A percentile compares a stretch with the other conserved stretches of the same genome.
These are phyloP conservation scores for Triglochin maritima DNA, from an alignment of 106 monocot species.

Conservation along the genomic window DNA sequence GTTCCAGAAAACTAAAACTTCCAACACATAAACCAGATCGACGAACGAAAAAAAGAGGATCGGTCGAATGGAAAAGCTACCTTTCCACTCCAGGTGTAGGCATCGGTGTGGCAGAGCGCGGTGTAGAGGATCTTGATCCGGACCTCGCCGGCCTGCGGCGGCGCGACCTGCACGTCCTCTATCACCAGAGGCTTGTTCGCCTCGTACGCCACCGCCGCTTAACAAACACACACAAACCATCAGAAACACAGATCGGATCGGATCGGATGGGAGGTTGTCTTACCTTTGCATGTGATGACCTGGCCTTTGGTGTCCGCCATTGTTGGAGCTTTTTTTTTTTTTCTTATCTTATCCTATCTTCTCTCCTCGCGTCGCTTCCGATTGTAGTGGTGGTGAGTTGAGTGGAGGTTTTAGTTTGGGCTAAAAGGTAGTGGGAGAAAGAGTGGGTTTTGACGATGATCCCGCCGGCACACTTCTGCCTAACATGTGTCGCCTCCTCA, in stretches of 20 bases:
- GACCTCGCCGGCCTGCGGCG: slow-evolving; percentile 97
- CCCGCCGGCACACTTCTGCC: too few species aligned
- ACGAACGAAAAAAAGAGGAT: too few species aligned
- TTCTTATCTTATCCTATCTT: not conserved
- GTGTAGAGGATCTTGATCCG: slow-evolving; percentile 88
- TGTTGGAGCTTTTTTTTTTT: not conserved
- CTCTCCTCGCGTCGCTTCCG: not conserved
- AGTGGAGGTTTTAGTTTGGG: not conserved
- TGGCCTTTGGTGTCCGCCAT: slow-evolving; percentile 61
- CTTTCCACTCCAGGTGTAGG: slow-evolving; percentile 94
- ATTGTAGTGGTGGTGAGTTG: not conserved
- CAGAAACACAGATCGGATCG: not conserved
- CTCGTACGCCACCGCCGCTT: slow-evolving; percentile 93
- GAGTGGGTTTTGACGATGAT: too few species aligned
- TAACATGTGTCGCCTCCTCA: too few species aligned
- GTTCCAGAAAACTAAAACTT: too few species aligned
- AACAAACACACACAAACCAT: not conserved
- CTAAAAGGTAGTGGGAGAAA: too few species aligned
- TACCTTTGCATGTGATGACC: slow-evolving; percentile 98
- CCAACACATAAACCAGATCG: too few species aligned
- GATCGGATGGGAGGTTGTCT: not conserved
- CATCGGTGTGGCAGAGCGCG: slow-evolving; percentile 94
- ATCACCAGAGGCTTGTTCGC: slow-evolving; percentile 88
- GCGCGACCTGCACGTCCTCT: slow-evolving; percentile 93
- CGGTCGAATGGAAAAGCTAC: slow-evolving; percentile 9